Conservation (phyloP, 1,139 yeast genomes). For the Magnusiomyces ingens region DNA sequence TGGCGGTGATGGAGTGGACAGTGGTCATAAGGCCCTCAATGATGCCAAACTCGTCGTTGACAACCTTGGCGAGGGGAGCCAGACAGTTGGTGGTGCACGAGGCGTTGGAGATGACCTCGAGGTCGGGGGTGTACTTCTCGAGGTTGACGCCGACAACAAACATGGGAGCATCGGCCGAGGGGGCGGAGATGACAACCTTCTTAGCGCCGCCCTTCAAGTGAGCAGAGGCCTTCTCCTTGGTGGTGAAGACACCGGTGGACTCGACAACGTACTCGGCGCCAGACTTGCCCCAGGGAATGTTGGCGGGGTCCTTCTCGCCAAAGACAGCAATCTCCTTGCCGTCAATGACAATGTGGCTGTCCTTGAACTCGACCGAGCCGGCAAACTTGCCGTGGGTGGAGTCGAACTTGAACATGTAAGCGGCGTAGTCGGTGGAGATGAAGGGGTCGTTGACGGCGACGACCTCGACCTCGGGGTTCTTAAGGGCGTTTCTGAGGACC, state of each 20-base stretch:
- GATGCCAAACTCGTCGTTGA: slow-evolving; percentile 72
- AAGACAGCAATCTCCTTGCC: slow-evolving; percentile 62
- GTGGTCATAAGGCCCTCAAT: slow-evolving; percentile 90
- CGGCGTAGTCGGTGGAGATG: slow-evolving; percentile 75
- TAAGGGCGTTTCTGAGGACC: slow-evolving; percentile 65
- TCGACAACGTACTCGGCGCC: slow-evolving; percentile 78
- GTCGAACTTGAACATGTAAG: slow-evolving; percentile 85
- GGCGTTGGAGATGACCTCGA: slow-evolving; percentile 72
- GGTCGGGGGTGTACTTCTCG: slow-evolving; percentile 62
- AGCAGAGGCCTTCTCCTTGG: slow-evolving; percentile 66
- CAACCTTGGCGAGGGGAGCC: slow-evolving; percentile 81
- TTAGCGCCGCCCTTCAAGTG: slow-evolving; percentile 84
- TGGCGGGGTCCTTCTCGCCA: slow-evolving; percentile 73
- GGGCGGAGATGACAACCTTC: slow-evolving; percentile 85
- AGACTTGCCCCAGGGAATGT: slow-evolving; percentile 74
- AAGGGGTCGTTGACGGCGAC: slow-evolving; percentile 82
- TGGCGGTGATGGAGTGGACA: slow-evolving; percentile 84
- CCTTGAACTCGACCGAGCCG: slow-evolving; percentile 60
- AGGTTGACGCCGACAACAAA: slow-evolving; percentile 79
- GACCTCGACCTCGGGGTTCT: slow-evolving; percentile 62
- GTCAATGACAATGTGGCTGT: slow-evolving; percentile 52
- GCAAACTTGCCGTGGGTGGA: slow-evolving; percentile 74
- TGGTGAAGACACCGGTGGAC: slow-evolving; percentile 88
- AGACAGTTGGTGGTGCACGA: slow-evolving; percentile 89
- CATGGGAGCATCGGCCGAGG: slow-evolving; percentile 85